phyloP scores from a whole-genome alignment of 2,329 filamentous ascomycete genomes.

The Fusarium multiceps region DNA sequence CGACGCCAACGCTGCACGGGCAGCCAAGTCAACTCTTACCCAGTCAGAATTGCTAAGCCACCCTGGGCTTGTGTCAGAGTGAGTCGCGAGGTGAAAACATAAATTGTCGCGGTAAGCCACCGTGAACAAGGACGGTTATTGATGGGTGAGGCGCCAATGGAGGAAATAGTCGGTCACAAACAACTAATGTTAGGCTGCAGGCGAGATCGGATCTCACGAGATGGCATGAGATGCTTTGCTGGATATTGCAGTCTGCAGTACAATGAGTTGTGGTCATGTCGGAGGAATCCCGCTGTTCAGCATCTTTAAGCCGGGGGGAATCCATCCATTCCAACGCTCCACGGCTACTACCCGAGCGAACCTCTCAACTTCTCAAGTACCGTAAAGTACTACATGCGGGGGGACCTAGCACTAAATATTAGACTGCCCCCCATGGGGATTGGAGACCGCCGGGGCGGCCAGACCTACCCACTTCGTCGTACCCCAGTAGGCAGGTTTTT shows the following conservation, averaged over 20 bases:
- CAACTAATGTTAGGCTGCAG: neutral
- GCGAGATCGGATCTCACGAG: neutral
- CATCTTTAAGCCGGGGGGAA: neutral
- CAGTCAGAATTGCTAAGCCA: slow-evolving; percentile 29
- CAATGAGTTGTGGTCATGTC: neutral
- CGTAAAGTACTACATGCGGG: slow-evolving; percentile 24
- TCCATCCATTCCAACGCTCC: neutral
- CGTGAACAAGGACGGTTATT: slow-evolving; percentile 4
- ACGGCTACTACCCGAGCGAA: slow-evolving; percentile 6
- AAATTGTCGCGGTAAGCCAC: slow-evolving; percentile 25
- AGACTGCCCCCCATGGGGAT: slow-evolving; percentile 26
- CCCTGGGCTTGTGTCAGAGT: slow-evolving; percentile 34
- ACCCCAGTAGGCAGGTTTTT: slow-evolving; percentile 21
- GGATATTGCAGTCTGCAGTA: neutral
- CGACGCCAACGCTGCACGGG: slow-evolving; percentile 2
- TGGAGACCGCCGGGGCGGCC: slow-evolving; percentile 36
- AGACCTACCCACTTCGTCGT: slow-evolving; percentile 8
- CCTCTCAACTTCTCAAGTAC: slow-evolving; percentile 20
- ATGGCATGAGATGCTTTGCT: neutral
- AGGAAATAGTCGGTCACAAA: slow-evolving; percentile 5
- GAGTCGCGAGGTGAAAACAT: slow-evolving; percentile 9
- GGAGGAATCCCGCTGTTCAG: neutral
- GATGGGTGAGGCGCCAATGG: slow-evolving; percentile 4
- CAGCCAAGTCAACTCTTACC: slow-evolving; percentile 12
- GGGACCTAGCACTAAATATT: slow-evolving; percentile 7